Evolutionary conservation across 163 green algal genomes (phyloP), one percentile per base, ranked within the genome.

Genomic region (Chloroidium sp.): DNA sequence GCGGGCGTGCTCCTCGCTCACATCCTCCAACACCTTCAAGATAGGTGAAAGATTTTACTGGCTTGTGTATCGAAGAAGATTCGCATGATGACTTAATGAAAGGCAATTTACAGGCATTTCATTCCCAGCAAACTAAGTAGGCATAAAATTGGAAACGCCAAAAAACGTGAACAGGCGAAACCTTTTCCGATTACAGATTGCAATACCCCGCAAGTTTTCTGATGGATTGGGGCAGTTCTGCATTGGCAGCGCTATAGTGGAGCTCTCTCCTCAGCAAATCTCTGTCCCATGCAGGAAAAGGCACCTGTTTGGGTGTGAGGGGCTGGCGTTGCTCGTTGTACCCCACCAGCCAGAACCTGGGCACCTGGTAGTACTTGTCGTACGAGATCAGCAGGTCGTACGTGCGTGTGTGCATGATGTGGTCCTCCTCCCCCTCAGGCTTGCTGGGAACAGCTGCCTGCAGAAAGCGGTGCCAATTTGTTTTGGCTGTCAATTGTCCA

Each of bases 311-410:
- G 3, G 88, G 83, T 57, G 75, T 81, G 12, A 98, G 87, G 2
- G 90, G 93, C 78, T 90, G 85, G 2, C 89, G 81, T 10, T 86
- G 78, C 82, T 97, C 92, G 75, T 95, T 90, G 84, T 93, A 97
- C 10, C 95, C 95, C 61, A 97, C 89, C 76, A 98, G 88, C 95
- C 95, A 98, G 79, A 97, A 92, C 6, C 92, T 86, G 0, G 94
- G 94, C 59, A 95, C 89, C 78, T 91, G 88, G 76, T 94, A 92
- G 76, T 90, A 91, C 83, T 94, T 94, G 87, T 98, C 94, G 76
- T 98, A 98, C 1, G 91, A 95, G 80, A 98, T 96, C 84, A 95
- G 90, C 62, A 98, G 79, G 84, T 97, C 93, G 81, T 98, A 98
- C 0, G 93, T 97, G 61, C 94, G 89, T 0, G 92, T 96, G 62